These are phyloP conservation scores for Lentinula guzmanii DNA, from an alignment of 768 basidiomycete genomes.

Conservation along the genomic window DNA sequence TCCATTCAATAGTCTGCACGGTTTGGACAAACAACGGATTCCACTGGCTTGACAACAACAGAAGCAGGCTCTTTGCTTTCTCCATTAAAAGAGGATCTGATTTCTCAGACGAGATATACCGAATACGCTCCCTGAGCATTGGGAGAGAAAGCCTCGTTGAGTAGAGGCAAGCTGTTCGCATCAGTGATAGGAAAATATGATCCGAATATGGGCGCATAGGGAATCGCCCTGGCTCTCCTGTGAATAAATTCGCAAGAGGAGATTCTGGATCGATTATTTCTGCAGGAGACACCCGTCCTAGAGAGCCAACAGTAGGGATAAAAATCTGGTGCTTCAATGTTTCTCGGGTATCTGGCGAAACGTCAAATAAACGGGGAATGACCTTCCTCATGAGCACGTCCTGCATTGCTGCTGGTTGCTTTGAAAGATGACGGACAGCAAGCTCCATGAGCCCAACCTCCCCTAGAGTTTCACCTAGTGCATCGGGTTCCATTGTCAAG, in stretches of 20 bases:
- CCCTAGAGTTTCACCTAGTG: slow-evolving; percentile 1
- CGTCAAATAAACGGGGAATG: slow-evolving; percentile 9
- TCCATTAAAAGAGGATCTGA: slow-evolving; percentile 4
- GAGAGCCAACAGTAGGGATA: slow-evolving; percentile 7
- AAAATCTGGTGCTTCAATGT: slow-evolving; percentile 8
- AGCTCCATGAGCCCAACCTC: slow-evolving; percentile 14
- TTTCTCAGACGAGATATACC: slow-evolving; percentile 19
- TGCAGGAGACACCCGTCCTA: slow-evolving; percentile 12
- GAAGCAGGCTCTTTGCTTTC: slow-evolving; percentile 17
- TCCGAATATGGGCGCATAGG: slow-evolving; percentile 8
- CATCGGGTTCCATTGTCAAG: not conserved
- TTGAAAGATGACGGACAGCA: slow-evolving; percentile 7
- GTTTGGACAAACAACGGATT: slow-evolving; percentile 12
- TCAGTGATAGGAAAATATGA: slow-evolving; percentile 13
- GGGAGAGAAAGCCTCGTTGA: slow-evolving; percentile 20
- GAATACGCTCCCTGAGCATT: slow-evolving; percentile 30
- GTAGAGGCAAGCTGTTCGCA: slow-evolving; percentile 19
- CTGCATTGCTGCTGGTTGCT: slow-evolving; percentile 9
- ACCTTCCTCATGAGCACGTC: slow-evolving; percentile 12
- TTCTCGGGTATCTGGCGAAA: slow-evolving; percentile 1
- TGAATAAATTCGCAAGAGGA: slow-evolving; percentile 21
- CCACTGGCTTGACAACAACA: slow-evolving; percentile 13
- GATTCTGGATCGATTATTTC: slow-evolving; percentile 27
- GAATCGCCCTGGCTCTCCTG: slow-evolving; percentile 9
- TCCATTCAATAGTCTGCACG: slow-evolving; percentile 7